Conservation (phyloP, 2,329 filamentous ascomycete species). For the Fusarium sp. region DNA sequence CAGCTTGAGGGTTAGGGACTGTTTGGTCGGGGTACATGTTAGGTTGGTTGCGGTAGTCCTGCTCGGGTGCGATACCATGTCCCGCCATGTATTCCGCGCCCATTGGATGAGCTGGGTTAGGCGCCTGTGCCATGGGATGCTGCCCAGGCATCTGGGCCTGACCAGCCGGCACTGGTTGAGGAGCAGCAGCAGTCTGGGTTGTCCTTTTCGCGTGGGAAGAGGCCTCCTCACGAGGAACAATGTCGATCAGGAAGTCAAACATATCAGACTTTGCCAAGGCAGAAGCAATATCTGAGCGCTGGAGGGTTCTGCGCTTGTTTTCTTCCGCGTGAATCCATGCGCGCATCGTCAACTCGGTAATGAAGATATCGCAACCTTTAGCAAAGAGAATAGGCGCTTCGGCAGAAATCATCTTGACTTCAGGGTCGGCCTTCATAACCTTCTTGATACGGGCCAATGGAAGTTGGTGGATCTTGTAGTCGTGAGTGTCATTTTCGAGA, state of each 20-base stretch:
- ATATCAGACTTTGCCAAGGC: slow-evolving; percentile 98
- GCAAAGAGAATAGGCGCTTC: slow-evolving; percentile 98
- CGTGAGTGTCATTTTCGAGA: slow-evolving; percentile 92
- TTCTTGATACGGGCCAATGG: slow-evolving; percentile 99
- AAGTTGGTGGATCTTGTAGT: slow-evolving; percentile 98
- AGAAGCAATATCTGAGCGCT: slow-evolving; percentile 95
- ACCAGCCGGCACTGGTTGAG: slow-evolving; percentile 60
- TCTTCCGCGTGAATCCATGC: slow-evolving; percentile 99
- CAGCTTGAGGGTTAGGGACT: slow-evolving; percentile 75
- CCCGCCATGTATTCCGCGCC: slow-evolving; percentile 72
- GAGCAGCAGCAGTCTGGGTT: slow-evolving; percentile 59
- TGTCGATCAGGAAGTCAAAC: slow-evolving; percentile 99
- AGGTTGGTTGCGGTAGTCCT: slow-evolving; percentile 82
- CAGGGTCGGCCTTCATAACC: slow-evolving; percentile 99
- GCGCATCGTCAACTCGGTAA: slow-evolving; percentile 98
- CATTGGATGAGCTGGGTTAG: slow-evolving; percentile 71
- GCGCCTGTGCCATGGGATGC: slow-evolving; percentile 63
- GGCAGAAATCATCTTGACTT: slow-evolving; percentile 99
- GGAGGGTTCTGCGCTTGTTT: slow-evolving; percentile 95
- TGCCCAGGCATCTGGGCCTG: slow-evolving; percentile 66
- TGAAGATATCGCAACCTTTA: slow-evolving; percentile 99
- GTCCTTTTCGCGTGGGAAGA: slow-evolving; percentile 84
- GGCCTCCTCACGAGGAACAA: slow-evolving; percentile 95
- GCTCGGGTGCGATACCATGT: slow-evolving; percentile 73
- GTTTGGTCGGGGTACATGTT: slow-evolving; percentile 86